Evolutionary conservation across 495 filamentous ascomycete species (phyloP), one percentile per base, ranked within the genome.

Genomic region (Baudoinia panamericana): DNA sequence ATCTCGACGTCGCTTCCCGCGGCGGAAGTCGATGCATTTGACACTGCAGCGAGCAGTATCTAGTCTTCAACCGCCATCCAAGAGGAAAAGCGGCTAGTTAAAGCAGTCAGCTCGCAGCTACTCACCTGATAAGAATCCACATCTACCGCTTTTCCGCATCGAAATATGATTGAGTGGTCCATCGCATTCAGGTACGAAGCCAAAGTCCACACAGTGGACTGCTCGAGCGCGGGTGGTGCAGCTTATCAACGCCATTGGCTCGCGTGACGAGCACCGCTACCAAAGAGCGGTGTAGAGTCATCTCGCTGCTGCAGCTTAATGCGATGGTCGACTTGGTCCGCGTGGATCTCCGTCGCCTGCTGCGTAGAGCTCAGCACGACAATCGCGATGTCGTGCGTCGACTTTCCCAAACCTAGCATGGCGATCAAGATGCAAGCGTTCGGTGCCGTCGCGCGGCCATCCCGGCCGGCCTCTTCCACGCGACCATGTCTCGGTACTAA

Each of bases 211-310:
- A 6, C 16, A 20, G 34, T 8, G 5, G 5, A 23, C 5, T 6
- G 11, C 9, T 37, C 11, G 7, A 22, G 21, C 11, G 21, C 34
- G 22, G 36, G 36, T 39, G 36, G 8, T 32, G 30, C 30, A 25
- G 30, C 5, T 15, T 16, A 8, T 5, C 5, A 34, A 4, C 31
- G 30, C 40, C 19, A 36, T 36, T 43, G 40, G 40, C 18, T 20
- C 31, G 31, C 16, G 28, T 28, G 5, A 18, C 12, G 24, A 9
- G 13, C 11, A 40, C 9, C 4, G 15, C 15, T 40, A n/a, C 13
- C 5, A 23, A 40, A 23, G 23, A 19, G 37, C 37, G 37, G 37
- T 40, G 37, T 29, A 30, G 37, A 40, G 37, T 40, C 37, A 30
- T n/a, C 21, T 40, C 26, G 24, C 9, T 4, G 13, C 22, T 25